phyloP scores from a whole-genome alignment of 495 filamentous ascomycete species.

The Aspergillus sclerotioniger region DNA sequence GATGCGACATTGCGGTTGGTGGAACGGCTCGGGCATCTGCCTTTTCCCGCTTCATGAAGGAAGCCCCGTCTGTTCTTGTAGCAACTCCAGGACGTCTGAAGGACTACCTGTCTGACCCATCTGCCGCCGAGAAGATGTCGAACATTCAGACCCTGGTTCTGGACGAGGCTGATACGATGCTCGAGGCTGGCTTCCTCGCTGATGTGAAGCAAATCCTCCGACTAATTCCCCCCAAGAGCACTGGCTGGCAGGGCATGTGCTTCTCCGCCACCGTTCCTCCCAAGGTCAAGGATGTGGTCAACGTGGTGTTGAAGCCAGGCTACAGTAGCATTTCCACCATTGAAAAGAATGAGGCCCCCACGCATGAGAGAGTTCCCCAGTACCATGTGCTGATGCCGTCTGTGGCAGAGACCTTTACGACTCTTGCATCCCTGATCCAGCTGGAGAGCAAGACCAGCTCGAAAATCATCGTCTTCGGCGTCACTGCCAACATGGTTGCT shows the following conservation, averaged over 20 bases:
- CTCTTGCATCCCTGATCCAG: conserved; percentile 46
- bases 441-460: conserved; percentile 45
- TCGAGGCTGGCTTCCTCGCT: conserved; percentile 60
- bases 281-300: conserved; percentile 60
- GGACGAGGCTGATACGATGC: conserved; percentile 68
- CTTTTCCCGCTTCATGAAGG: conserved; percentile 46
- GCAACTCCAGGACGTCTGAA: conserved; percentile 63
- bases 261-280: conserved; percentile 68
- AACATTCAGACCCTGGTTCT: conserved; percentile 59
- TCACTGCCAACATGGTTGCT: conserved; percentile 62
- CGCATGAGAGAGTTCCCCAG: conserved; percentile 61
- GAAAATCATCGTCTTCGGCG: conserved; percentile 69
- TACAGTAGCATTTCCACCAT: conserved; percentile 64
- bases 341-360: conserved; percentile 57
- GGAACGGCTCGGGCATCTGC: conserved; percentile 49
- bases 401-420: conserved; percentile 52
- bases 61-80: conserved; percentile 53
- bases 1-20: conserved; percentile 55
- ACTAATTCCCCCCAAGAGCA: conserved; percentile 55
- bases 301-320: conserved; percentile 51
- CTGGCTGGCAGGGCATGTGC: conserved; percentile 66
- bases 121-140: conserved; percentile 40
- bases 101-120: conserved; percentile 55
- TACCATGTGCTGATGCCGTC: conserved; percentile 54
- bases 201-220: conserved; percentile 57